phyloP scores from a whole-genome alignment of 768 basidiomycete genomes.

The Kwoniella dejecticola region DNA sequence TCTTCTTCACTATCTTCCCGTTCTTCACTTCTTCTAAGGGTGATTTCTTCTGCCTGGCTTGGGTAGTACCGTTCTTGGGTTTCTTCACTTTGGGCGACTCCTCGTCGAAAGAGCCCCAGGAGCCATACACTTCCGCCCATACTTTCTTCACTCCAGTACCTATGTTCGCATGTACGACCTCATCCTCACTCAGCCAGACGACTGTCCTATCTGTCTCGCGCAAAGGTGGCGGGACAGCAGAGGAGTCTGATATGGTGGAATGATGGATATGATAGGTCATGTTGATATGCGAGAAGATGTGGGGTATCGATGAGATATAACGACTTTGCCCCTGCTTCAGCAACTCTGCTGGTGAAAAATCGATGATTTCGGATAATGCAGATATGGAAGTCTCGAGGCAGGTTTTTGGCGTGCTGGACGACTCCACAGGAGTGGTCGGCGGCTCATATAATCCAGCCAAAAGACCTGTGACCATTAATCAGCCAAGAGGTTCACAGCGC shows the following conservation, averaged over 20 bases:
- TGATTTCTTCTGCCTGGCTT: slow-evolving; percentile 1
- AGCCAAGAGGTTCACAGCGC: too few relatives aligned
- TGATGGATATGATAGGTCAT: slow-evolving; percentile 65
- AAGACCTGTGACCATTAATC: slow-evolving; percentile 64
- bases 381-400: slow-evolving; percentile 9
- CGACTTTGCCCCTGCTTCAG: background rate
- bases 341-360: background rate
- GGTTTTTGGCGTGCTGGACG: background rate
- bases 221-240: slow-evolving; percentile 14
- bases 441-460: slow-evolving; percentile 84
- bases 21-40: slow-evolving; percentile 19
- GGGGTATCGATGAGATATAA: slow-evolving; percentile 59
- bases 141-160: slow-evolving; percentile 56
- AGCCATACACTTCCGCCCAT: slow-evolving; percentile 52
- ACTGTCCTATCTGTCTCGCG: slow-evolving; percentile 6
- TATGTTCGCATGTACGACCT: slow-evolving; percentile 47
- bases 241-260: slow-evolving; percentile 17
- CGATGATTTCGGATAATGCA: background rate
- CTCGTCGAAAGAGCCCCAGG: slow-evolving; percentile 37
- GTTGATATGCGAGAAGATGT: slow-evolving; percentile 86
- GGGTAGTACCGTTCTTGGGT: background rate
- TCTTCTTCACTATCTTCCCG: slow-evolving; percentile 32
- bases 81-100: slow-evolving; percentile 11
- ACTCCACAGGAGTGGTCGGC: slow-evolving; percentile 60
- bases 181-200: slow-evolving; percentile 33